Percentiles rank a stretch among this genome's conserved stretches.
Conservation (phyloP, 768 basidiomycete genomes). For the Leccinum subtestaceum region DNA sequence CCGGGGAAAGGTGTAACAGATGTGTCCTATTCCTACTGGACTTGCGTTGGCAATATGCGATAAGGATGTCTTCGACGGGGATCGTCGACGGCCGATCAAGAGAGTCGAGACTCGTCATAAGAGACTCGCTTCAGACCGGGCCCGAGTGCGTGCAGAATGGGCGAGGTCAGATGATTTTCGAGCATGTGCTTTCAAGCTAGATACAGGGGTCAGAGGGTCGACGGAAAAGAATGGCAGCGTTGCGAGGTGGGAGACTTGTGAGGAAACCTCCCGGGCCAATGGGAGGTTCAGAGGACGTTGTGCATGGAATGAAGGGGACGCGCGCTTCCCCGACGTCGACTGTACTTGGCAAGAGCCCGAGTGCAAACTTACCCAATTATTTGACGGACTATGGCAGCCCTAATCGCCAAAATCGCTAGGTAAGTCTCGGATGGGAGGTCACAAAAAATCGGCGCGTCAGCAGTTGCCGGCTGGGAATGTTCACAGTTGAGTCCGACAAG, state of each 20-base stretch:
- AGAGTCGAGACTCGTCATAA: slow-evolving; percentile 29
- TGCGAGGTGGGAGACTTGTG: background rate
- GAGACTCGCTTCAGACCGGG: slow-evolving; percentile 27
- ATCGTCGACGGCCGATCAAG: slow-evolving; percentile 25
- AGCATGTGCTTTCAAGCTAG: background rate
- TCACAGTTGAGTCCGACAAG: background rate
- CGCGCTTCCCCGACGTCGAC: background rate
- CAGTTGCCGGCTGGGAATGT: slow-evolving; percentile 6
- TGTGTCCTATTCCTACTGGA: slow-evolving; percentile 17
- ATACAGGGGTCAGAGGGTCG: slow-evolving; percentile 17
- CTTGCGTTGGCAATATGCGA: slow-evolving; percentile 2
- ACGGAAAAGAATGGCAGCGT: slow-evolving; percentile 29
- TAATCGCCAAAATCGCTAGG: slow-evolving; percentile 23
- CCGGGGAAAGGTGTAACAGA: slow-evolving; percentile 10
- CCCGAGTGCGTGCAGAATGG: slow-evolving; percentile 18
- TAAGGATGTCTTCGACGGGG: slow-evolving; percentile 12
- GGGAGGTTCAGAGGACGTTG: slow-evolving; percentile 7
- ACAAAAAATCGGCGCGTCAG: slow-evolving; percentile 1
- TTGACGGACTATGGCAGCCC: slow-evolving; percentile 12
- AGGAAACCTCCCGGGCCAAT: background rate
- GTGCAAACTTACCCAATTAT: slow-evolving; percentile 17
- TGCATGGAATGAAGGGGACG: slow-evolving; percentile 13
- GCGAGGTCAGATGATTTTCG: slow-evolving; percentile 2
- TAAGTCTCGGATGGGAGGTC: background rate
- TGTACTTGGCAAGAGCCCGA: background rate